phyloP scores from a whole-genome alignment of 257 asterid species.

The Salvia rosmarinus region DNA sequence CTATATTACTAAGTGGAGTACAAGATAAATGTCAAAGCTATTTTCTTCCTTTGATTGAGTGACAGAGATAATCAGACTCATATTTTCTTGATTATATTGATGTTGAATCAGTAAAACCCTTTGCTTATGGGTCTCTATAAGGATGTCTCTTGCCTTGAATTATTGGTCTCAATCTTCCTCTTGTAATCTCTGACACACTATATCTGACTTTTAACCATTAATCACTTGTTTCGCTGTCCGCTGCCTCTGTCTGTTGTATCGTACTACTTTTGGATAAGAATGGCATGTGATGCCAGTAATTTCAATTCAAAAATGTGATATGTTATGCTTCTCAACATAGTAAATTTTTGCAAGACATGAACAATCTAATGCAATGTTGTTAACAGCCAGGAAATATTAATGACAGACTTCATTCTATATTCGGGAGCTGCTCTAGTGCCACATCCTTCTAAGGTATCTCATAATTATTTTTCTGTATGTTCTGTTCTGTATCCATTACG shows the following conservation, averaged over 20 bases:
- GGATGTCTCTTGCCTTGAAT: background rate
- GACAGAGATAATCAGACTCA: background rate
- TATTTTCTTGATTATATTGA: background rate
- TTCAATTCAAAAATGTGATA: conserved; percentile 7
- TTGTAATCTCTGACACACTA: conserved; percentile 6
- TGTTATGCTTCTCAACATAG: conserved; percentile 4
- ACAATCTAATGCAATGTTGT: conserved; percentile 32
- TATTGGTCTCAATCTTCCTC: conserved; percentile 3
- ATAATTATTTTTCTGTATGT: background rate
- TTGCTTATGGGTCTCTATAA: background rate
- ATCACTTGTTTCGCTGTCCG: conserved; percentile 14
- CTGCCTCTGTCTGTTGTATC: background rate
- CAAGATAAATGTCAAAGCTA: conserved; percentile 1
- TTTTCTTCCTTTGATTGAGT: background rate
- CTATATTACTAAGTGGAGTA: background rate
- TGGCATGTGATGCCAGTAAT: background rate
- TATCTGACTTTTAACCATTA: background rate
- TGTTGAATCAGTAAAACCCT: background rate
- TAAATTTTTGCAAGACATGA: conserved; percentile 12
- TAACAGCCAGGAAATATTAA: conserved; percentile 57
- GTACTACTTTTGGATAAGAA: background rate
- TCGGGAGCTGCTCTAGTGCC: conserved; percentile 79
- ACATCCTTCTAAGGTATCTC: conserved; percentile 84
- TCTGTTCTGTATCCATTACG: background rate
- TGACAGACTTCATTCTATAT: conserved; percentile 49